Conservation (phyloP, 2,329 filamentous ascomycete species). For the Pseudocercospora macadamiae region DNA sequence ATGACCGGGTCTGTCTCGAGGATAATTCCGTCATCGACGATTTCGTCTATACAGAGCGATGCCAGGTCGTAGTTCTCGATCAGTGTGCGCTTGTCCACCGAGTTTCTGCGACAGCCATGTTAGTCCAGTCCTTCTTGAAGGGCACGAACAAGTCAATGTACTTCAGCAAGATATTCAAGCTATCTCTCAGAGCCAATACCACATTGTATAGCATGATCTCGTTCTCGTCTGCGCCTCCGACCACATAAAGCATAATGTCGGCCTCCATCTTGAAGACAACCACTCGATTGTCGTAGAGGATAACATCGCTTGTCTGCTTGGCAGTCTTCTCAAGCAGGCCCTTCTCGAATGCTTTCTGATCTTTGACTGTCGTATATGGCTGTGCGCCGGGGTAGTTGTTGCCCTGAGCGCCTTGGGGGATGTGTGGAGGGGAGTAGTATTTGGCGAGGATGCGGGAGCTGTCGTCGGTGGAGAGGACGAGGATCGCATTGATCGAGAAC, state of each 20-base stretch:
- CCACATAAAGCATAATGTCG: slow-evolving; percentile 94
- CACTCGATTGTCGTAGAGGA: slow-evolving; percentile 94
- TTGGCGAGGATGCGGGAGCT: slow-evolving; percentile 90
- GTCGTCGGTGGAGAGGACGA: slow-evolving; percentile 71
- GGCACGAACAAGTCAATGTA: slow-evolving; percentile 50
- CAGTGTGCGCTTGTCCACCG: slow-evolving; percentile 95
- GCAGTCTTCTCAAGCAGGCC: slow-evolving; percentile 92
- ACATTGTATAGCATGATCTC: slow-evolving; percentile 94
- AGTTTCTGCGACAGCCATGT: slow-evolving; percentile 64
- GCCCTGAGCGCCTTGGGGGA: slow-evolving; percentile 60
- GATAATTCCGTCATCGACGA: slow-evolving; percentile 92
- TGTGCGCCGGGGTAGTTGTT: slow-evolving; percentile 67
- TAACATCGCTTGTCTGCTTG: slow-evolving; percentile 94
- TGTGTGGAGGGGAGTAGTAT: slow-evolving; percentile 78
- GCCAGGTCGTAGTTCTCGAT: slow-evolving; percentile 99
- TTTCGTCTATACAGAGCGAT: slow-evolving; percentile 91
- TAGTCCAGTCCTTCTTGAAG: not conserved
- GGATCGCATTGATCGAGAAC: slow-evolving; percentile 57
- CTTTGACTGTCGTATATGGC: slow-evolving; percentile 85
- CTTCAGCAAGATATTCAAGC: slow-evolving; percentile 90
- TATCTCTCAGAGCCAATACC: slow-evolving; percentile 85
- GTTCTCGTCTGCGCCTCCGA: slow-evolving; percentile 90
- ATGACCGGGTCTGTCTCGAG: slow-evolving; percentile 96
- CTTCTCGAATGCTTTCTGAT: slow-evolving; percentile 96
- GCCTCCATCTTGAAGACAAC: slow-evolving; percentile 98